phyloP scores from a whole-genome alignment of 805 yeast species.

The Candida glaebosa region DNA sequence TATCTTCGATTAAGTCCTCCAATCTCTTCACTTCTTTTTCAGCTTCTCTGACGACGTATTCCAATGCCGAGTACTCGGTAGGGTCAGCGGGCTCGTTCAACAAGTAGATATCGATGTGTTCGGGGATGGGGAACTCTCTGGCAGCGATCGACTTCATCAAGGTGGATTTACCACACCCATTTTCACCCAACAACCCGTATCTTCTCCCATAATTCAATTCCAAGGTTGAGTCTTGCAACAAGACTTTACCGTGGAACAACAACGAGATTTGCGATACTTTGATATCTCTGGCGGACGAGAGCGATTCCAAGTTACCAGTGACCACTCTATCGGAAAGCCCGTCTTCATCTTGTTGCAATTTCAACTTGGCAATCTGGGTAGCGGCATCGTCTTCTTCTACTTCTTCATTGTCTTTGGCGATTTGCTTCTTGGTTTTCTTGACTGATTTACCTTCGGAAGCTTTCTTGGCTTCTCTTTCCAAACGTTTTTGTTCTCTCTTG shows the following conservation, averaged over 20 bases:
- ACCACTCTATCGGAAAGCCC: conserved; percentile 96
- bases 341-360: conserved; percentile 88
- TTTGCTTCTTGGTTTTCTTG: conserved; percentile 62
- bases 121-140: conserved; percentile 94
- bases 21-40: conserved; percentile 86
- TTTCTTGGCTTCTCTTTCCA: conserved; percentile 48
- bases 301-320: conserved; percentile 92
- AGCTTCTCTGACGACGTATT: conserved; percentile 96
- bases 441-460: conserved; percentile 65
- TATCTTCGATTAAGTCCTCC: conserved; percentile 87
- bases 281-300: conserved; percentile 89
- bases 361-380: conserved; percentile 77
- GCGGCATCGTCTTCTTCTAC: conserved; percentile 60
- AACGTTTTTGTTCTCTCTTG: conserved; percentile 96
- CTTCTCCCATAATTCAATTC: conserved; percentile 97
- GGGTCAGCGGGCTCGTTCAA: conserved; percentile 98
- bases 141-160: conserved; percentile 91
- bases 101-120: conserved; percentile 82
- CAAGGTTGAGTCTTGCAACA: conserved; percentile 85
- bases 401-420: conserved; percentile 47
- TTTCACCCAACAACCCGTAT: conserved; percentile 96
- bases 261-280: conserved; percentile 87
- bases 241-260: conserved; percentile 95
- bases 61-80: conserved; percentile 85
- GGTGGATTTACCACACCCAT: conserved; percentile 98